phyloP scores from a whole-genome alignment of 2,329 filamentous ascomycete species.

The Aspergillus neotritici region DNA sequence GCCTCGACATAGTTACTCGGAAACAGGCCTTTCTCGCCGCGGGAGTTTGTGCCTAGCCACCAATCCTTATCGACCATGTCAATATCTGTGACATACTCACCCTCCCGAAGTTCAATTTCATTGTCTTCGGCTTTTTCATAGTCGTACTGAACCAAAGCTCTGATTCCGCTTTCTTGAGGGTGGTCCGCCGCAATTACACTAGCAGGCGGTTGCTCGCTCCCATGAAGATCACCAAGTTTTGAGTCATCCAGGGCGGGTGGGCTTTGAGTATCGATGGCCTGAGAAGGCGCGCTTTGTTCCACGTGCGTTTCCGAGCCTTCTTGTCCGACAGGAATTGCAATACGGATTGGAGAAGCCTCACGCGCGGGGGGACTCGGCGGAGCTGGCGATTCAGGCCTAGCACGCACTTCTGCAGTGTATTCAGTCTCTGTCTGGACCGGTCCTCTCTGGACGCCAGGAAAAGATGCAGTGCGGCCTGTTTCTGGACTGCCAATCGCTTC shows the following conservation, averaged over 20 bases:
- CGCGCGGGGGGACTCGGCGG: constrained; percentile 47
- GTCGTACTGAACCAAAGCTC: constrained; percentile 81
- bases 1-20: constrained; percentile 96
- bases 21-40: constrained; percentile 83
- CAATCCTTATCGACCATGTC: constrained; percentile 98
- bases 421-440: constrained; percentile 47
- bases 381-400: constrained; percentile 41
- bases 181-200: constrained; percentile 49
- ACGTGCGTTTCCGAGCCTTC: constrained; percentile 43
- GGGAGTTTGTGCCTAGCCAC: constrained; percentile 91
- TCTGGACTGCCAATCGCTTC: constrained; percentile 65
- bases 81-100: constrained; percentile 82
- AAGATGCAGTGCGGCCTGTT: constrained; percentile 62
- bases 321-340: constrained; percentile 78
- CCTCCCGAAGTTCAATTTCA: constrained; percentile 84
- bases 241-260: constrained; percentile 60
- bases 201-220: constrained; percentile 56
- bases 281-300: constrained; percentile 37
- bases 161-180: constrained; percentile 54
- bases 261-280: constrained; percentile 56
- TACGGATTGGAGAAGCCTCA: constrained; percentile 69
- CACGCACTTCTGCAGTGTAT: constrained; percentile 19
- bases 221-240: constrained; percentile 56
- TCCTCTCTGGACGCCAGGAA: constrained; percentile 67
- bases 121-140: constrained; percentile 98